Percentiles rank a stretch among this genome's conserved stretches.
These are phyloP conservation scores for Paramecium octaurelia DNA, from an alignment of 73 alveolate species.

Conservation along the genomic window DNA sequence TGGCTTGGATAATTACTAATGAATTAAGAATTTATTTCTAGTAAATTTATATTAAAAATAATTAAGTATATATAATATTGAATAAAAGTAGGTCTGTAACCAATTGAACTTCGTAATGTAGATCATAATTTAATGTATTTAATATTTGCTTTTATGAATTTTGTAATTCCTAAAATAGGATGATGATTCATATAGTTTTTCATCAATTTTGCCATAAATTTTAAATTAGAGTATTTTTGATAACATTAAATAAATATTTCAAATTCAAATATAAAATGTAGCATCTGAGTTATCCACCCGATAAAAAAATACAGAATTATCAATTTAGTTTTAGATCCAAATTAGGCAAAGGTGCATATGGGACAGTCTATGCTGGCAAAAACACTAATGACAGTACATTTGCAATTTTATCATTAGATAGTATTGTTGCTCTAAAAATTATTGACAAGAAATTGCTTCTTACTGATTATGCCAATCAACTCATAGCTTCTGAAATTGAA, in stretches of 20 bases:
- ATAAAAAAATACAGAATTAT: constrained; percentile 47
- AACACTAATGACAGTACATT: not conserved
- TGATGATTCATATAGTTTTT: not conserved
- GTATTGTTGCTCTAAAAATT: not conserved
- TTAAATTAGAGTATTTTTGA: not conserved
- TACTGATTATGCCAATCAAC: constrained; percentile 19
- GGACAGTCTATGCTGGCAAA: constrained; percentile 56
- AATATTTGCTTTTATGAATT: too few species aligned
- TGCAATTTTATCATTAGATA: not conserved
- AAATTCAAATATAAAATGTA: constrained; percentile 6
- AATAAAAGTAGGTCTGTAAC: too few species aligned
- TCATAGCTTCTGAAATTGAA: constrained; percentile 40
- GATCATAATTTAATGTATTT: too few species aligned
- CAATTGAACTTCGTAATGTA: too few species aligned
- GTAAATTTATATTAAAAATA: too few species aligned
- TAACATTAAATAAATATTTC: constrained; percentile 30
- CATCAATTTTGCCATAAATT: constrained; percentile 25
- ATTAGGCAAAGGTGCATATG: constrained; percentile 62
- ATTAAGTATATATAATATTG: too few species aligned
- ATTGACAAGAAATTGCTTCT: constrained; percentile 11
- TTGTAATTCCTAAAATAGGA: too few species aligned
- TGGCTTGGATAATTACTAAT: too few species aligned
- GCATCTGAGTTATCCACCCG: not conserved
- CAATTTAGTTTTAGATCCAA: constrained; percentile 24
- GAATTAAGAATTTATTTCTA: too few species aligned